These are phyloP conservation scores for Trichoderma pleuroti DNA, from an alignment of 2,329 filamentous ascomycete genomes.

Conservation along the genomic window DNA sequence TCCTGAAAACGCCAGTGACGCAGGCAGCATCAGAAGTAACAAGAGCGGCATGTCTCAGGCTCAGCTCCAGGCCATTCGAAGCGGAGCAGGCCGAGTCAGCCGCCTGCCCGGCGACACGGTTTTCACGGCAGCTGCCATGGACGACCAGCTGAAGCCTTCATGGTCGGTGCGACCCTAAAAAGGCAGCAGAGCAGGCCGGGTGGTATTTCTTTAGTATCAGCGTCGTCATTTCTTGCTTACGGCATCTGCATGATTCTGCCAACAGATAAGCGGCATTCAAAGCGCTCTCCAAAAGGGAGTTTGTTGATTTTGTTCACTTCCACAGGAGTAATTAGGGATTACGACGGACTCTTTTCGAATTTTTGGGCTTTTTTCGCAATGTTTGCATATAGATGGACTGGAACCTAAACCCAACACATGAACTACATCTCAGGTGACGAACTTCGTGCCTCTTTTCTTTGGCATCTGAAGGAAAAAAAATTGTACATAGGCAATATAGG, in stretches of 20 bases:
- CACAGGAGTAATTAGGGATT: constrained; percentile 22
- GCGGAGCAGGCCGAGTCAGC: constrained; percentile 81
- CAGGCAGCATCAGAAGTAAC: constrained; percentile 65
- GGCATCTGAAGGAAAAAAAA: constrained; percentile 14
- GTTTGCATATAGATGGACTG: constrained; percentile 36
- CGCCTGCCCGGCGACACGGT: constrained; percentile 78
- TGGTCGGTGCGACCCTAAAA: constrained; percentile 51
- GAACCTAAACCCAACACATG: constrained; percentile 25
- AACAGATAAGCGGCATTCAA: constrained; percentile 16
- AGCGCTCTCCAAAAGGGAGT: constrained; percentile 15
- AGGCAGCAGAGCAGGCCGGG: not conserved
- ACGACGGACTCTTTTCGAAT: constrained; percentile 30
- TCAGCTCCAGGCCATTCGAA: constrained; percentile 69
- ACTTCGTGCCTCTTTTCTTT: not conserved
- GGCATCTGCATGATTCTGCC: constrained; percentile 18
- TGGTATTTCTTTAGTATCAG: constrained; percentile 18
- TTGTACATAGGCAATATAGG: constrained; percentile 20
- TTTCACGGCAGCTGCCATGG: constrained; percentile 68
- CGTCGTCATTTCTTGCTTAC: constrained; percentile 20
- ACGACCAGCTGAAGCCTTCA: constrained; percentile 55
- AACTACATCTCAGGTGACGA: constrained; percentile 20
- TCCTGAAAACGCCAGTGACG: constrained; percentile 57
- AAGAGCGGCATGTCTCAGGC: constrained; percentile 67
- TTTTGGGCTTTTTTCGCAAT: constrained; percentile 26
- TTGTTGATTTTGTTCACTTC: constrained; percentile 26